These are phyloP conservation scores for Monosporascus sp. DNA, from an alignment of 2,329 filamentous ascomycete genomes.

Conservation along the genomic window DNA sequence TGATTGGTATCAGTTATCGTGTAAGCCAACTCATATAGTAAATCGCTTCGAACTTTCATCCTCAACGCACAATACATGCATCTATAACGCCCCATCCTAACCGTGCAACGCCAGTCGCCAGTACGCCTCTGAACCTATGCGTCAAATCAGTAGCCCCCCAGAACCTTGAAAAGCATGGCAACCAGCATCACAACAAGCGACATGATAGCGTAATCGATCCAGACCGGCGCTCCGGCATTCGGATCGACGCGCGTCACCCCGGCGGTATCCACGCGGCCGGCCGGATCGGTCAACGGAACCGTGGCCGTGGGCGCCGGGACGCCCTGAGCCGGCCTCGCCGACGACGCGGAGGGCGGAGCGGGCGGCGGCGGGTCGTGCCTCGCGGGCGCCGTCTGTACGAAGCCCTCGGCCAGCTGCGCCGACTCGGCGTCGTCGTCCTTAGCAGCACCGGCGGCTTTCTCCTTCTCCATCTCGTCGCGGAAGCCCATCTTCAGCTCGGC, in stretches of 20 bases:
- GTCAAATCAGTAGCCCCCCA: slow-evolving; percentile 26
- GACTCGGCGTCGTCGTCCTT: slow-evolving; percentile 33
- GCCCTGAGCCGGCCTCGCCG: slow-evolving; percentile 18
- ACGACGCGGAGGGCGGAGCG: slow-evolving; percentile 8
- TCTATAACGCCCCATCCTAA: no score
- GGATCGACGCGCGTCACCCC: slow-evolving; percentile 19
- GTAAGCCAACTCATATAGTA: no score
- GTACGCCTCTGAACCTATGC: no score
- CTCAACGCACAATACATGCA: no score
- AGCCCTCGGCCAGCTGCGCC: slow-evolving; percentile 51
- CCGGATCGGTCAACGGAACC: slow-evolving; percentile 19
- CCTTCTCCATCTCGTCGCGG: slow-evolving; percentile 60
- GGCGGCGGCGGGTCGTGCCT: slow-evolving; percentile 14
- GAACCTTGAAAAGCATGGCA: slow-evolving; percentile 60
- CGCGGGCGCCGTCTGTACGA: slow-evolving; percentile 44
- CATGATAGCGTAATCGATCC: slow-evolving; percentile 78
- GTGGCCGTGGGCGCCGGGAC: slow-evolving; percentile 23
- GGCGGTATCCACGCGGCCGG: slow-evolving; percentile 16
- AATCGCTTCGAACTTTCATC: no score
- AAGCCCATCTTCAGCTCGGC: slow-evolving; percentile 61
- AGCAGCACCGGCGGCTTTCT: slow-evolving; percentile 12
- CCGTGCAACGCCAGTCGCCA: no score
- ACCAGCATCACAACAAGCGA: slow-evolving; percentile 64
- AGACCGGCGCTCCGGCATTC: slow-evolving; percentile 56
- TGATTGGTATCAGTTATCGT: no score